Conservation (phyloP, 179 eudicot genomes). For the Vitellaria paradoxa region DNA sequence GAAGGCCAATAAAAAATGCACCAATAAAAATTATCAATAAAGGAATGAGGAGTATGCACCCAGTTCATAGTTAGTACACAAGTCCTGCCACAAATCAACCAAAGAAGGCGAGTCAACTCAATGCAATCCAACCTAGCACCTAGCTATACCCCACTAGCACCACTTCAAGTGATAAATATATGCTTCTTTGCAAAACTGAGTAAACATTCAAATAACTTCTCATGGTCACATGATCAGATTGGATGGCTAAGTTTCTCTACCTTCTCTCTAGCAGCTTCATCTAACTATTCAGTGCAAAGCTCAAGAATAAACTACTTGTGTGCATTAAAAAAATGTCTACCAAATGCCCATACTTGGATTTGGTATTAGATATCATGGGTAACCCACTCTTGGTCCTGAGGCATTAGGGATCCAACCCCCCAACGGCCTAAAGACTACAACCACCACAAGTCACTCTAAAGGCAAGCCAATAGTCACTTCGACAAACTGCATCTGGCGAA, state of each 20-base stretch:
- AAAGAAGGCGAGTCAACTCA: background rate
- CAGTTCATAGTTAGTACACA: background rate
- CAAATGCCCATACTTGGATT: background rate
- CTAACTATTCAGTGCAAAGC: background rate
- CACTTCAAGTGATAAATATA: background rate
- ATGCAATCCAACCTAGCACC: background rate
- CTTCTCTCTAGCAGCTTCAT: background rate
- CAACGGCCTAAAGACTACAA: too few species aligned
- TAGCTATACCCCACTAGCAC: background rate
- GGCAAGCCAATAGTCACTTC: too few species aligned
- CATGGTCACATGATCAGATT: background rate
- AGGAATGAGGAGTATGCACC: background rate
- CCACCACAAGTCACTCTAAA: too few species aligned
- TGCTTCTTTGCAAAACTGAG: background rate
- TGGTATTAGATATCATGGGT: background rate
- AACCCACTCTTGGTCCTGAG: too few species aligned
- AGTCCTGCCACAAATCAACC: background rate
- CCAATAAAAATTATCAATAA: background rate
- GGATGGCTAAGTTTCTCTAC: background rate
- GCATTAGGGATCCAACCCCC: too few species aligned
- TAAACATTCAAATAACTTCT: background rate
- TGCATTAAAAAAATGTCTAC: background rate
- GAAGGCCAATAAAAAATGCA: background rate
- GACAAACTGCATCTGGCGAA: too few species aligned
- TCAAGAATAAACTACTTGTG: background rate